Conservation (phyloP, 2,329 filamentous ascomycete genomes). For the Plectosphaerella cucumerina region DNA sequence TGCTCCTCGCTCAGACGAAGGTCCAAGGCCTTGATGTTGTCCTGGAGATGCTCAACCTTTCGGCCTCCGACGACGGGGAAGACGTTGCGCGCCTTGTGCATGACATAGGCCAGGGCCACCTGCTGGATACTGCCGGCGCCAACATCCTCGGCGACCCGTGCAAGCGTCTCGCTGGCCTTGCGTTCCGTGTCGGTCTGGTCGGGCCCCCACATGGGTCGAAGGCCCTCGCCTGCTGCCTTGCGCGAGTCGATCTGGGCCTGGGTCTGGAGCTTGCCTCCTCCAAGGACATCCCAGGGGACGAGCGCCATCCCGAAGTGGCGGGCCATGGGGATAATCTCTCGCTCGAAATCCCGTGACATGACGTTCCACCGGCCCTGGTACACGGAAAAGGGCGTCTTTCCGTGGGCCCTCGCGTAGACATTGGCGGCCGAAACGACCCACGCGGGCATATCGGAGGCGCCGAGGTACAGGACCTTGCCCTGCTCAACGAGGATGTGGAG, state of each 20-base stretch:
- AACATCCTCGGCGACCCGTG: conserved; percentile 53
- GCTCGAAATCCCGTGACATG: conserved; percentile 29
- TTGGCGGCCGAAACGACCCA: conserved; percentile 35
- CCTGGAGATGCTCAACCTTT: conserved; percentile 46
- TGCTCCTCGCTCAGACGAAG: conserved; percentile 47
- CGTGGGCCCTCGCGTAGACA: conserved; percentile 28
- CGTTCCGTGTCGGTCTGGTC: conserved; percentile 42
- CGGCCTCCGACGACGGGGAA: conserved; percentile 49
- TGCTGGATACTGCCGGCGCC: conserved; percentile 53
- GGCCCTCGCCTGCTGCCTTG: conserved; percentile 30
- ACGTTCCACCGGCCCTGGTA: conserved; percentile 36
- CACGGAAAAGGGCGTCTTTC: conserved; percentile 30
- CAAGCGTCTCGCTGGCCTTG: conserved; percentile 53
- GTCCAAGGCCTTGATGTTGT: conserved; percentile 52
- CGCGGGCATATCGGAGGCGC: conserved; percentile 33
- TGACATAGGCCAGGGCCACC: conserved; percentile 50
- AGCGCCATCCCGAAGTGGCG: conserved; percentile 44
- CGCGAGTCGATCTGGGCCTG: conserved; percentile 25
- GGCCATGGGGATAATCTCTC: conserved; percentile 39
- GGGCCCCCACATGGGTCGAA: conserved; percentile 18
- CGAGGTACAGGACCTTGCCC: conserved; percentile 38
- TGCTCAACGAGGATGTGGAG: conserved; percentile 35
- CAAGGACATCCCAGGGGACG: conserved; percentile 56
- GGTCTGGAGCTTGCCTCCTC: conserved; percentile 47
- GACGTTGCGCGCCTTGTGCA: conserved; percentile 47